Conservation (phyloP, 106 monocot species). For the Dendrobium catenatum region DNA sequence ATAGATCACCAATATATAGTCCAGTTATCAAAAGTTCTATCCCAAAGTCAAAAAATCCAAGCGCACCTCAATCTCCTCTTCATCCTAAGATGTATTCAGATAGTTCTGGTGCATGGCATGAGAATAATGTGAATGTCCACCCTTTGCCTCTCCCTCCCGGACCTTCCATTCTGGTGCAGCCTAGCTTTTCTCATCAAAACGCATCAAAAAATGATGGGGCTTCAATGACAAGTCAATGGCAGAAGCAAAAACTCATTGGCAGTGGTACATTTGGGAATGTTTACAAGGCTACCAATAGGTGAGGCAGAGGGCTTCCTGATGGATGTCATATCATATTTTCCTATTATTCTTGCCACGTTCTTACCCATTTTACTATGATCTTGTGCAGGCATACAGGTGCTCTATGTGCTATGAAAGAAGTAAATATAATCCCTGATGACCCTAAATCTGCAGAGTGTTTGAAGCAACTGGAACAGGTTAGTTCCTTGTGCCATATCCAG, state of each 20-base stretch:
- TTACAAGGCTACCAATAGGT: slow-evolving; percentile 84
- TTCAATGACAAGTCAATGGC: slow-evolving; percentile 66
- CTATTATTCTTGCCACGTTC: not conserved
- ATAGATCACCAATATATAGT: slow-evolving; percentile 47
- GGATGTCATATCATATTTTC: not conserved
- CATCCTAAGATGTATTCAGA: slow-evolving; percentile 61
- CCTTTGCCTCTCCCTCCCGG: slow-evolving; percentile 89
- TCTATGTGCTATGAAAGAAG: slow-evolving; percentile 98
- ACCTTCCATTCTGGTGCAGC: slow-evolving; percentile 21
- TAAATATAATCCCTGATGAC: slow-evolving; percentile 90
- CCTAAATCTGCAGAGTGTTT: slow-evolving; percentile 80
- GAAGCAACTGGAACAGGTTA: slow-evolving; percentile 88
- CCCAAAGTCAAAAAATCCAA: slow-evolving; percentile 61
- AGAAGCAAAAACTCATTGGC: slow-evolving; percentile 81
- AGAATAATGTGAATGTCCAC: slow-evolving; percentile 48
- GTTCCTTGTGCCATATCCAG: slow-evolving; percentile 7
- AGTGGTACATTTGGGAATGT: slow-evolving; percentile 96
- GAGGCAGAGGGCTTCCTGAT: not conserved
- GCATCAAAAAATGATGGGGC: slow-evolving; percentile 34
- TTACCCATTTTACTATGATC: not conserved
- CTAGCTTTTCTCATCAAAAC: slow-evolving; percentile 29
- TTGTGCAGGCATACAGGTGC: slow-evolving; percentile 72
- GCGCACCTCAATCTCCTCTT: slow-evolving; percentile 76
- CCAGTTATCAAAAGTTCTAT: slow-evolving; percentile 46
- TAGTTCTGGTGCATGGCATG: slow-evolving; percentile 29